Base-by-base conservation (phyloP, 164 flowering plant species). In the Chloranthus sessilifolius region DNA sequence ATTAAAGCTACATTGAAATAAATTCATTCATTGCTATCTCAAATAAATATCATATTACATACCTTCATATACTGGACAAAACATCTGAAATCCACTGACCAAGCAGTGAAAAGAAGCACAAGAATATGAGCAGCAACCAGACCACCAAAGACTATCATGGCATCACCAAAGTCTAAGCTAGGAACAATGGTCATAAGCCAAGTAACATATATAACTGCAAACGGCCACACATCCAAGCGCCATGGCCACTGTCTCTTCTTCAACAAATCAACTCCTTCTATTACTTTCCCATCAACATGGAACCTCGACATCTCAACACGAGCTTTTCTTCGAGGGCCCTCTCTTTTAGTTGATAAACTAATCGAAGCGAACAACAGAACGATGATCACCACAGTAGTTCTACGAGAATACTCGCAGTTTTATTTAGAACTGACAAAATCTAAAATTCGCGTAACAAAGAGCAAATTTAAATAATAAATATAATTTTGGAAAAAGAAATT, bases 31-130 rank as follows among this genome's bases (percentile, higher is more conserved):
- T n/a, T n/a, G n/a, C n/a, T n/a, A n/a, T n/a, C n/a, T n/a, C n/a
- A n/a, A n/a, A n/a, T n/a, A n/a, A n/a, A n/a, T n/a, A 46, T 2
- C 26, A 21, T n/a, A 19, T 52, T 7, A 46, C 50, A 27, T 64
- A 88, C 95, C 96, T 84, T 88, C 12, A 71, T 72, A 40, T 67
- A 92, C 55, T 79, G 82, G 23, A 81, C 76, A 59, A 92, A 72
- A 53, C 91, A 86, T 50, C 70, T 75, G 70, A 92, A 92, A 58
- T 86, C 95, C 39, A 92, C 95, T 0, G 94, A 85, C 98, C 98
- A 92, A 47, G 71, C 88, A 1, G 94, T 88, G 75, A 92, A 88
- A 30, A 92, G 94, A 60, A 66, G 65, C 38, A 78, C 83, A 27
- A 92, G 69, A 33, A 84, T 63, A 38, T 92, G 96, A 56, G 68